These are phyloP conservation scores for Nannochloropsis gaditana DNA, from an alignment of 108 stramenopile species.

Conservation along the genomic window DNA sequence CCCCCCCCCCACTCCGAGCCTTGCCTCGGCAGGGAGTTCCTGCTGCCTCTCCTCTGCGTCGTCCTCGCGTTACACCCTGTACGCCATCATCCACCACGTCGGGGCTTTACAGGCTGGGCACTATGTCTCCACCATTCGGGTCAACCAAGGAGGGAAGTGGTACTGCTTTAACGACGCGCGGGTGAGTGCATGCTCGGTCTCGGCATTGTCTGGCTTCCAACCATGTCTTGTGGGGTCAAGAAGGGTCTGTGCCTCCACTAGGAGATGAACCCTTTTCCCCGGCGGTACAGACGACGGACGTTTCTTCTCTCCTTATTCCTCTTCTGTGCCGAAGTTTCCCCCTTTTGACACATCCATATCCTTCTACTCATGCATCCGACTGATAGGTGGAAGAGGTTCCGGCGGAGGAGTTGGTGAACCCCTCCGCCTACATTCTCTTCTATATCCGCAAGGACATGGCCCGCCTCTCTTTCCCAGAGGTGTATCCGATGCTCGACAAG, in stretches of 20 bases:
- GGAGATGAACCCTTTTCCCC: too few species aligned
- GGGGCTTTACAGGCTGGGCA: slow-evolving; percentile 44
- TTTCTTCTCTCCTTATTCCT: too few species aligned
- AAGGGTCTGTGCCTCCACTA: too few species aligned
- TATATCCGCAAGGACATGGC: slow-evolving; percentile 48
- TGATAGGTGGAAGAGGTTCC: slow-evolving; percentile 38
- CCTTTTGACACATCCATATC: too few species aligned
- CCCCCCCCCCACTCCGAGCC: not conserved
- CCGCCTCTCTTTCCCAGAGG: slow-evolving; percentile 30
- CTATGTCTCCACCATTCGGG: slow-evolving; percentile 45
- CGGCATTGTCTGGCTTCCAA: not conserved
- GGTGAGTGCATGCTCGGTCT: not conserved
- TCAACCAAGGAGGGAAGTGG: slow-evolving; percentile 32
- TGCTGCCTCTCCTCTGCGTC: not conserved
- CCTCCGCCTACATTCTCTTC: slow-evolving; percentile 53
- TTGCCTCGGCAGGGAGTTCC: not conserved
- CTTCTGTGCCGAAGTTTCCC: too few species aligned
- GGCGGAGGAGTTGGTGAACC: slow-evolving; percentile 32
- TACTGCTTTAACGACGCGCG: slow-evolving; percentile 44
- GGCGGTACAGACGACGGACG: too few species aligned
- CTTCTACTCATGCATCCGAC: too few species aligned
- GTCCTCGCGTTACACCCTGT: slow-evolving; percentile 39
- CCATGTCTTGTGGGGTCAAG: not conserved
- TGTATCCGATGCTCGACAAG: slow-evolving; percentile 24
- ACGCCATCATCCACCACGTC: slow-evolving; percentile 49